Evolutionary conservation across 495 filamentous ascomycete species (phyloP).

Genomic region (Aspergillus bridgeri): DNA sequence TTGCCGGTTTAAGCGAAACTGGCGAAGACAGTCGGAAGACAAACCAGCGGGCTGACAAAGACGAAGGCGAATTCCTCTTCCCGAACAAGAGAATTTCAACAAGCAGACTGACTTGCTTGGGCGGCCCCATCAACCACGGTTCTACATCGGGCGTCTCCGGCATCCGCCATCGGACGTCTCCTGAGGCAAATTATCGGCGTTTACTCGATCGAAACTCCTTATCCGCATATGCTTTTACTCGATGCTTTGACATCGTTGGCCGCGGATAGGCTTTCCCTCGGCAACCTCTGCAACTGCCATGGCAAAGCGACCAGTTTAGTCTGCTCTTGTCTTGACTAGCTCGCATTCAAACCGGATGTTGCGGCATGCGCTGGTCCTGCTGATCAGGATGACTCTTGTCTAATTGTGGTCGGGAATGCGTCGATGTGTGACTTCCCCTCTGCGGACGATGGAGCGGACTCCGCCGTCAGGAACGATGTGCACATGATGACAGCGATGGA

Average conservation of each 20-base stretch:
- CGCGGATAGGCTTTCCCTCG: neutral
- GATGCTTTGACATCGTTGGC: conserved; percentile 11
- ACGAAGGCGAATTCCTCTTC: neutral
- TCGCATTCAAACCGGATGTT: neutral
- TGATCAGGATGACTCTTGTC: neutral
- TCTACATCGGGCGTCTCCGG: conserved; percentile 23
- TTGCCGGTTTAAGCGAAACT: conserved; percentile 10
- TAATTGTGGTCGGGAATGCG: neutral
- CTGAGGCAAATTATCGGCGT: conserved; percentile 7
- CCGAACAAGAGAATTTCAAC: neutral
- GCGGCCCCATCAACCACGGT: conserved; percentile 9
- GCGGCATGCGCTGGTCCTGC: neutral
- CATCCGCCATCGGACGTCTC: conserved; percentile 20
- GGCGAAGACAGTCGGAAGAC: neutral
- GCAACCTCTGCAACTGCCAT: neutral
- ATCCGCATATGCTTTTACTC: conserved; percentile 16
- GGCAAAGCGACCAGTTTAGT: neutral
- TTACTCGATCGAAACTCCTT: conserved; percentile 27
- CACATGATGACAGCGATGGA: no score
- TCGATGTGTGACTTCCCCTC: neutral
- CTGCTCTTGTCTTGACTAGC: neutral
- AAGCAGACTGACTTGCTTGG: neutral
- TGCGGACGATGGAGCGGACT: neutral
- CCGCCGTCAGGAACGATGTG: neutral
- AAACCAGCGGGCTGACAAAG: neutral